Evolutionary conservation across 768 basidiomycete genomes (phyloP).

Genomic region (Russula abietina): DNA sequence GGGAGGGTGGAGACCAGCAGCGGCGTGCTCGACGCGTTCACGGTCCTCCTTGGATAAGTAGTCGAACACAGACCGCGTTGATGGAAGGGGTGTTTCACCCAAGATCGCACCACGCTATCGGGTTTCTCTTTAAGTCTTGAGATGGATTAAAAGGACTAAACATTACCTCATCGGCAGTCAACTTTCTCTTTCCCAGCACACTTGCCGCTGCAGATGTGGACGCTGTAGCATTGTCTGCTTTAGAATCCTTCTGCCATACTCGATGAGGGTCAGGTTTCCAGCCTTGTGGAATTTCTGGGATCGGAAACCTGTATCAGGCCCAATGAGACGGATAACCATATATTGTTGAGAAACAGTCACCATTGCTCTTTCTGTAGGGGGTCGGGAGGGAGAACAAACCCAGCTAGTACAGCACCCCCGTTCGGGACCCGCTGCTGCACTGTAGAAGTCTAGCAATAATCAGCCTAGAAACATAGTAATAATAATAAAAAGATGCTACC

Average conservation of each 20-base stretch:
- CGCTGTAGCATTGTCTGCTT: constrained; percentile 34
- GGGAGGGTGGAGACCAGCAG: constrained; percentile 30
- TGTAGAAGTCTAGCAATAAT: constrained; percentile 24
- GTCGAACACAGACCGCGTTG: constrained; percentile 84
- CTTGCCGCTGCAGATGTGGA: constrained; percentile 49
- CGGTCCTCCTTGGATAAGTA: constrained; percentile 89
- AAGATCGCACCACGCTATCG: constrained; percentile 72
- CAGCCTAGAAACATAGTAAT: not conserved
- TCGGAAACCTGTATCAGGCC: constrained; percentile 56
- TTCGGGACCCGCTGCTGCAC: constrained; percentile 54
- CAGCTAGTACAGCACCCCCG: constrained; percentile 64
- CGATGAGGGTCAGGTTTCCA: constrained; percentile 82
- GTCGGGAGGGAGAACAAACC: constrained; percentile 66
- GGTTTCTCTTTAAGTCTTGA: not conserved
- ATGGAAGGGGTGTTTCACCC: constrained; percentile 71
- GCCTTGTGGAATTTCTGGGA: constrained; percentile 73
- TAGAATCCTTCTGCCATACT: constrained; percentile 55
- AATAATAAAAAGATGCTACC: not conserved
- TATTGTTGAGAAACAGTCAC: constrained; percentile 36
- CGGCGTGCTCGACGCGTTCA: constrained; percentile 69
- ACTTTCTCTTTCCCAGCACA: constrained; percentile 35
- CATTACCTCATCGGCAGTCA: constrained; percentile 20
- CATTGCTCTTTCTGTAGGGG: constrained; percentile 66
- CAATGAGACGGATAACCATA: constrained; percentile 24
- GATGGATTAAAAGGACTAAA: too few species aligned